Conservation (phyloP, 768 basidiomycete species). For the Amanita phalloides region DNA sequence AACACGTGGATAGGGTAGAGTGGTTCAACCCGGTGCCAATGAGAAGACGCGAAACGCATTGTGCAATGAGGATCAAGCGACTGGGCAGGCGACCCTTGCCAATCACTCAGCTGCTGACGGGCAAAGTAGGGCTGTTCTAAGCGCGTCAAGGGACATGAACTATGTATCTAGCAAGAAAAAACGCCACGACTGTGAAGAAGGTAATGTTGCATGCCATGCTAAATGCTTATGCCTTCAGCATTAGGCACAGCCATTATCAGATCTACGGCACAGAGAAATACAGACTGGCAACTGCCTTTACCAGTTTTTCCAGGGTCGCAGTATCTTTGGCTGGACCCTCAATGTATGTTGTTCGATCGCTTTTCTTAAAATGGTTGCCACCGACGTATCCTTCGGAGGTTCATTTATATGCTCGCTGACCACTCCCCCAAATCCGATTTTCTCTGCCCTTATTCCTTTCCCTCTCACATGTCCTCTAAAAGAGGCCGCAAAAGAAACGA, state of each 20-base stretch:
- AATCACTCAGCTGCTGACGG: constrained; percentile 2
- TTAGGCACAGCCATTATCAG: constrained; percentile 1
- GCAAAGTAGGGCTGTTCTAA: not conserved
- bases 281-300: constrained; percentile 4
- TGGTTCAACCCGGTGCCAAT: constrained; percentile 1
- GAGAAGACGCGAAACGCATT: not conserved
- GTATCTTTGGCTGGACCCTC: constrained; percentile 6
- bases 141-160: not conserved
- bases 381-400: constrained; percentile 10
- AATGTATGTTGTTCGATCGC: constrained; percentile 3
- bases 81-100: constrained; percentile 5
- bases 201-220: not conserved
- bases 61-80: not conserved
- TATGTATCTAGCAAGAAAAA: not conserved
- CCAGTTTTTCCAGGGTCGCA: constrained; percentile 6
- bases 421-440: constrained; percentile 10
- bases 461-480: constrained; percentile 62
- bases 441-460: constrained; percentile 19
- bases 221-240: not conserved
- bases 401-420: constrained; percentile 24
- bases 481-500: constrained; percentile 80
- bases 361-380: constrained; percentile 7
- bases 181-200: not conserved
- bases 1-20: constrained; percentile 3
- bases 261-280: constrained; percentile 2